These are phyloP conservation scores for Leucosporidium yakuticum DNA, from an alignment of 768 basidiomycete species.

Conservation along the genomic window DNA sequence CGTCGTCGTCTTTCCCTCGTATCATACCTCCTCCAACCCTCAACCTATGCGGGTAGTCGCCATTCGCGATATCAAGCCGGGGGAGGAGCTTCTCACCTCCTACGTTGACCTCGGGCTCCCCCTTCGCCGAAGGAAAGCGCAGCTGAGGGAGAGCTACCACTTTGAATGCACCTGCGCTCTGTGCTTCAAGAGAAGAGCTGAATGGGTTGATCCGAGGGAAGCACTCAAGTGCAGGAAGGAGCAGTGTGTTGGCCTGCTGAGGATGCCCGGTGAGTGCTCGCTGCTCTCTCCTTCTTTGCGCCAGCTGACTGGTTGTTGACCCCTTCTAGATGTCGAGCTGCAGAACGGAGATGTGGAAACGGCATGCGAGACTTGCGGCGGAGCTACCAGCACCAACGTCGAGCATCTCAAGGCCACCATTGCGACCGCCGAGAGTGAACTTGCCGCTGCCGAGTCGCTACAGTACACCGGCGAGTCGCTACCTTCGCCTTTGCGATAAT, in stretches of 20 bases:
- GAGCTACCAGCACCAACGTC: neutral
- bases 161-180: constrained; percentile 67
- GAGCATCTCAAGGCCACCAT: neutral
- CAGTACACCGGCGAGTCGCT: constrained; percentile 8
- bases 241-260: constrained; percentile 18
- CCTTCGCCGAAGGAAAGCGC: constrained; percentile 50
- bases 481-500: too few species aligned
- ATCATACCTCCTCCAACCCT: neutral
- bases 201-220: constrained; percentile 59
- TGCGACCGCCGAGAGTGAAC: neutral
- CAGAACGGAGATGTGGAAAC: neutral
- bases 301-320: too few species aligned
- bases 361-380: neutral
- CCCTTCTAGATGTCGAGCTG: neutral
- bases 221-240: constrained; percentile 53
- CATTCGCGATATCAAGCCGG: constrained; percentile 56
- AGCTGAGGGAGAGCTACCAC: constrained; percentile 65
- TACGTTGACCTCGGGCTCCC: constrained; percentile 83
- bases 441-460: constrained; percentile 2
- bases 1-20: constrained; percentile 75
- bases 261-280: constrained; percentile 12
- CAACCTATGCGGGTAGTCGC: constrained; percentile 62
- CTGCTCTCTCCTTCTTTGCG: neutral
- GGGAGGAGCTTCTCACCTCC: constrained; percentile 75
- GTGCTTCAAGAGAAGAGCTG: constrained; percentile 45